A percentile compares a stretch with the other conserved stretches of the same genome.
These are phyloP conservation scores for Tetrapisispora iriomotensis DNA, from an alignment of 805 yeast genomes.

Conservation along the genomic window DNA sequence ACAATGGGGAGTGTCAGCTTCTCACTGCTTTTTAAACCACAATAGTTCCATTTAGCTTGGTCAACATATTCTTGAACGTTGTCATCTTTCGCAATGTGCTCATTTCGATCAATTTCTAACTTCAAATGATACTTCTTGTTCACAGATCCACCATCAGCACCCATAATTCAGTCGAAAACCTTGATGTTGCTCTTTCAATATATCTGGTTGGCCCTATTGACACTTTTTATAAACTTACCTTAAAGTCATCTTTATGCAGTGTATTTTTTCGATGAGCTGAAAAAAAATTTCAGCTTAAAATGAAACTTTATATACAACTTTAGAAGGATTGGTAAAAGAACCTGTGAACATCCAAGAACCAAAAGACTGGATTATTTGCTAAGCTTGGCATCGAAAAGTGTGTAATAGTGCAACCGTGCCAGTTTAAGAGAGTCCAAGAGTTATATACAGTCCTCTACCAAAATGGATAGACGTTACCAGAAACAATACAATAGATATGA, in stretches of 20 bases:
- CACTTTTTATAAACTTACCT: too few species aligned
- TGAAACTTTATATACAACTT: too few species aligned
- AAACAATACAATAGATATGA: neutral
- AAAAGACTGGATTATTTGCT: too few species aligned
- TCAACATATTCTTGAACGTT: conserved; percentile 14
- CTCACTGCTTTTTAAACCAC: conserved; percentile 35
- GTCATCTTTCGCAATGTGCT: conserved; percentile 18
- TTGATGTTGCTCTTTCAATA: too few species aligned
- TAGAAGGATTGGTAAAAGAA: too few species aligned
- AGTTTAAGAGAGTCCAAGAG: too few species aligned
- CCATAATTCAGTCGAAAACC: conserved; percentile 7
- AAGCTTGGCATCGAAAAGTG: too few species aligned
- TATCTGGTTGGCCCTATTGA: too few species aligned
- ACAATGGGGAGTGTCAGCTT: conserved; percentile 45
- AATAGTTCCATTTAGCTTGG: conserved; percentile 35
- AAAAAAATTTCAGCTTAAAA: too few species aligned
- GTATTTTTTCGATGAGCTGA: too few species aligned
- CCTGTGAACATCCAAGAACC: neutral
- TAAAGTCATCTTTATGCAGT: too few species aligned
- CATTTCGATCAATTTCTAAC: conserved; percentile 15
- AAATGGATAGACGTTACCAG: conserved; percentile 2
- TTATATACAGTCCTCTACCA: too few species aligned
- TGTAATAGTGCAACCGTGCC: neutral
- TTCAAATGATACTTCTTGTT: conserved; percentile 43
- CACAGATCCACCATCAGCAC: conserved; percentile 68